Conservation (phyloP, 2,329 filamentous ascomycete genomes). For the Colletotrichum chrysophilum region DNA sequence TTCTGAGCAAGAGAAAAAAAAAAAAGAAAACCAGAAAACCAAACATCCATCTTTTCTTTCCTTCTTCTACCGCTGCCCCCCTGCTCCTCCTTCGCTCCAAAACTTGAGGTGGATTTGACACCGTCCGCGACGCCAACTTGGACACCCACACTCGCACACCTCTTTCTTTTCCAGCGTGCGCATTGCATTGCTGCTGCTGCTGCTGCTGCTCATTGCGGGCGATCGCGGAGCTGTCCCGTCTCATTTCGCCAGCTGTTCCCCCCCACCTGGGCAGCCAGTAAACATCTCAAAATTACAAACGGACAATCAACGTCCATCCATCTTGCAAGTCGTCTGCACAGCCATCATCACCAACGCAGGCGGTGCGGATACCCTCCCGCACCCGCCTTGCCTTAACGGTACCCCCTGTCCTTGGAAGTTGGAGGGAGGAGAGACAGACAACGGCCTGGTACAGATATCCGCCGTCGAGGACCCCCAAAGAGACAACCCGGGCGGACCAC, state of each 20-base stretch:
- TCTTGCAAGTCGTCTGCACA: not conserved
- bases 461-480: not conserved
- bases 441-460: not conserved
- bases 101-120: not conserved
- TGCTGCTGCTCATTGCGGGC: not conserved
- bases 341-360: not conserved
- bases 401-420: not conserved
- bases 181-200: not conserved
- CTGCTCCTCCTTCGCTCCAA: not conserved
- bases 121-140: not conserved
- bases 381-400: not conserved
- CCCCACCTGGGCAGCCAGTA: not conserved
- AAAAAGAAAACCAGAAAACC: not conserved
- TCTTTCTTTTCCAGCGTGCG: not conserved
- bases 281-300: not conserved
- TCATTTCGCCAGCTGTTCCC: not conserved
- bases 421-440: not conserved
- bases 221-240: not conserved
- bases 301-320: not conserved
- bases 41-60: not conserved
- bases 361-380: not conserved
- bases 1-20: not conserved
- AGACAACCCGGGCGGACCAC: not conserved
- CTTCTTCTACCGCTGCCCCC: not conserved
- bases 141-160: not conserved